These are phyloP conservation scores for Aspergillus hortae DNA, from an alignment of 2,329 filamentous ascomycete genomes.

Conservation along the genomic window DNA sequence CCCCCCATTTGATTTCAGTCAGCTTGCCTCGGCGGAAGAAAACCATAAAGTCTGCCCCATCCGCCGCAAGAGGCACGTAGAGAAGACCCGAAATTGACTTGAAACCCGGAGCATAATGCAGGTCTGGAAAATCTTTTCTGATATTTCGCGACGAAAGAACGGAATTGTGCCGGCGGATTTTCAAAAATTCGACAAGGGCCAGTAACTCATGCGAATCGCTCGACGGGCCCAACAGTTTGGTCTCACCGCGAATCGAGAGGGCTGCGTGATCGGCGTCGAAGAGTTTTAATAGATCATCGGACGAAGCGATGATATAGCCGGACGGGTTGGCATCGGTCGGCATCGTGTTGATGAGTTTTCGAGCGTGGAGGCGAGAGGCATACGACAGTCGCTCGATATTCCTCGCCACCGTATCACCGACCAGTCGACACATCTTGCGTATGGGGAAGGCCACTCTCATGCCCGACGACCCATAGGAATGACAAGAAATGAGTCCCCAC, in stretches of 20 bases:
- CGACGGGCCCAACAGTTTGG: conserved; percentile 74
- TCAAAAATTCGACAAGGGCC: conserved; percentile 79
- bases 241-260: conserved; percentile 81
- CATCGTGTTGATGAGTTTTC: conserved; percentile 84
- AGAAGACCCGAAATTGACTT: conserved; percentile 72
- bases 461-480: conserved; percentile 74
- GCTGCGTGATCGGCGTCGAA: conserved; percentile 87
- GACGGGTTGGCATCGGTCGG: conserved; percentile 78
- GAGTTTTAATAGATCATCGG: conserved; percentile 75
- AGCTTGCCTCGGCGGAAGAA: conserved; percentile 78
- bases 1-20: conserved; percentile 73
- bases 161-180: conserved; percentile 69
- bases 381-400: conserved; percentile 88
- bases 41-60: conserved; percentile 80
- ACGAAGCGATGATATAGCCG: conserved; percentile 86
- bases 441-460: conserved; percentile 93
- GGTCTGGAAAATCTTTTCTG: conserved; percentile 71
- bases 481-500: conserved; percentile 85
- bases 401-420: conserved; percentile 79
- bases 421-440: conserved; percentile 83
- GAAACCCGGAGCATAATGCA: conserved; percentile 77
- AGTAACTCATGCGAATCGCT: conserved; percentile 78
- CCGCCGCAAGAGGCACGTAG: conserved; percentile 73
- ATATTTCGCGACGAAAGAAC: conserved; percentile 78
- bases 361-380: conserved; percentile 75